phyloP scores from a whole-genome alignment of 345 rosid genomes.

The Abelmoschus esculentus region DNA sequence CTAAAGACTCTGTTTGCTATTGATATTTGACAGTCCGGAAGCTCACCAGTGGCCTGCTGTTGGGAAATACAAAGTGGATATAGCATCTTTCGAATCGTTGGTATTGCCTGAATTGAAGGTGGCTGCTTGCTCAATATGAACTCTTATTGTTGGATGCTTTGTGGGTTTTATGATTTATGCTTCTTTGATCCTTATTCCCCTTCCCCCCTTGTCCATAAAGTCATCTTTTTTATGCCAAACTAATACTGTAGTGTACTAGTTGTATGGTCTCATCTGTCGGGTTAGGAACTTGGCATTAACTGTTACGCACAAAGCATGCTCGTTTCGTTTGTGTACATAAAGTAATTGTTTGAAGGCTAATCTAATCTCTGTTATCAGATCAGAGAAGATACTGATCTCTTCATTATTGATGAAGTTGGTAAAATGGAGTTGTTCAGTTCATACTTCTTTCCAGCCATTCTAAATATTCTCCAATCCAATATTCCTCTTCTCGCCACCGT shows the following conservation, averaged over 20 bases:
- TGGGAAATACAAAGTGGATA: constrained; percentile 63
- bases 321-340: background rate
- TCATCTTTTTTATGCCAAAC: background rate
- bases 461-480: constrained; percentile 48
- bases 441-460: constrained; percentile 58
- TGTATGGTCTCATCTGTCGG: background rate
- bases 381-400: constrained; percentile 46
- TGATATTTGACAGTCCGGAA: constrained; percentile 26
- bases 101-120: constrained; percentile 76
- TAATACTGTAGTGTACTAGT: background rate
- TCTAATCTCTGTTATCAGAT: constrained; percentile 27
- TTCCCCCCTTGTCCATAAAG: background rate
- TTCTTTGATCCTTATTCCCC: background rate
- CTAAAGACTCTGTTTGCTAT: background rate
- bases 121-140: background rate
- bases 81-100: constrained; percentile 55
- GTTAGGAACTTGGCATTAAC: background rate
- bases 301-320: background rate
- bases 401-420: constrained; percentile 68
- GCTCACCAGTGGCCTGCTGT: constrained; percentile 58
- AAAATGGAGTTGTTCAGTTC: constrained; percentile 71
- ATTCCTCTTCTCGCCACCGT: constrained; percentile 52
- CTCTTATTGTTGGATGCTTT: background rate
- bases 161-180: background rate
- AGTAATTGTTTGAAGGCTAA: background rate